Conservation (phyloP, 2,329 filamentous ascomycete species). For the Penicillium corylophilum region DNA sequence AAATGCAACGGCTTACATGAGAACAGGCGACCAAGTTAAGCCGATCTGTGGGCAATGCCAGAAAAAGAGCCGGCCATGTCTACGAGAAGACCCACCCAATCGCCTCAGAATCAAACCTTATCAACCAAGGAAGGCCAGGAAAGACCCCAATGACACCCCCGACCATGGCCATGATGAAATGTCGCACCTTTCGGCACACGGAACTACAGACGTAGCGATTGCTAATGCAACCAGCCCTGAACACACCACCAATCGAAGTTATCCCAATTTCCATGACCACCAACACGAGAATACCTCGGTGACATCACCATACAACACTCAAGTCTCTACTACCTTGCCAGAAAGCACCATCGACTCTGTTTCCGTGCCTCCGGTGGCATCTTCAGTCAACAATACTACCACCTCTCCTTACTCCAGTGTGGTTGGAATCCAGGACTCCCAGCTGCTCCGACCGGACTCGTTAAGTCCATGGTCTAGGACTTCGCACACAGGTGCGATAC, state of each 20-base stretch:
- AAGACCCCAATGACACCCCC: neutral
- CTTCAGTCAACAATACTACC: conserved; percentile 5
- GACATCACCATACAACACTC: conserved; percentile 1
- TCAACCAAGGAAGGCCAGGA: conserved; percentile 1
- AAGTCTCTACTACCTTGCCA: neutral
- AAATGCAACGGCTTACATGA: conserved; percentile 3
- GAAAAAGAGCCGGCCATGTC: conserved; percentile 10
- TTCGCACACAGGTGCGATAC: neutral
- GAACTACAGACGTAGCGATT: conserved; percentile 1
- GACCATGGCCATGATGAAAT: neutral
- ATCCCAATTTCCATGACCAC: neutral
- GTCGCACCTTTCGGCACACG: neutral
- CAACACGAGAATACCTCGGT: neutral
- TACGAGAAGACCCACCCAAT: conserved; percentile 6
- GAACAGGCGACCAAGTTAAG: conserved; percentile 11
- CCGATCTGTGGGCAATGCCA: conserved; percentile 11
- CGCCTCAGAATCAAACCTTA: conserved; percentile 6
- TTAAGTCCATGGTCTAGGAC: conserved; percentile 5
- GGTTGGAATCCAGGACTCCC: neutral
- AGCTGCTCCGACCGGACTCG: conserved; percentile 1
- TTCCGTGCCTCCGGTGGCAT: neutral
- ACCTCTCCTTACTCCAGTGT: conserved; percentile 1
- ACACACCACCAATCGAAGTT: neutral
- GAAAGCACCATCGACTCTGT: conserved; percentile 2
- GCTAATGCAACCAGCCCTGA: conserved; percentile 5